These are phyloP conservation scores for Nicotiana paniculata DNA, from an alignment of 257 asterid genomes.

Conservation along the genomic window DNA sequence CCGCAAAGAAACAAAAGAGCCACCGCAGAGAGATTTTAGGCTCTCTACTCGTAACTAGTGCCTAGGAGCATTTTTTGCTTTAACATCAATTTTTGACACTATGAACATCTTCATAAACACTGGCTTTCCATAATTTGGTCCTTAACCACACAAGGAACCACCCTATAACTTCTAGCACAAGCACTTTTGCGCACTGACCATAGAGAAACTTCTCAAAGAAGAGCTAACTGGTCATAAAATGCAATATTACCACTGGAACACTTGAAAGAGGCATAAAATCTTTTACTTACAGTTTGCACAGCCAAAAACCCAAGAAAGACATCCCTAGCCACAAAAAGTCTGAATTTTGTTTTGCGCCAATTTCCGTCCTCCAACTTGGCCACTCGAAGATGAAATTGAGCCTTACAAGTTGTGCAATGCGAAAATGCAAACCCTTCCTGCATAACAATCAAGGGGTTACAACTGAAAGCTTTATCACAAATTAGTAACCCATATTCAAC, in stretches of 20 bases:
- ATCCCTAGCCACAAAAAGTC: constrained; percentile 53
- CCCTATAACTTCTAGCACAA: not conserved
- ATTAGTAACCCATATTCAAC: not conserved
- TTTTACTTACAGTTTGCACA: constrained; percentile 42
- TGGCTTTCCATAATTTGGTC: too few relatives aligned
- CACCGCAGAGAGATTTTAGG: too few relatives aligned
- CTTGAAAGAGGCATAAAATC: not conserved
- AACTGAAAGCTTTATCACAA: not conserved
- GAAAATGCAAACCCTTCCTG: constrained; percentile 62
- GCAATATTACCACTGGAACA: not conserved
- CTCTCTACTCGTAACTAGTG: too few relatives aligned
- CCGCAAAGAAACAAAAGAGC: too few relatives aligned
- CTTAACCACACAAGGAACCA: not conserved
- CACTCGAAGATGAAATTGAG: constrained; percentile 47
- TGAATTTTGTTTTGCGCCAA: constrained; percentile 43
- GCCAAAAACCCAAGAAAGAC: constrained; percentile 47
- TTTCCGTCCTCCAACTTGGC: constrained; percentile 35
- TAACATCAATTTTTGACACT: too few relatives aligned
- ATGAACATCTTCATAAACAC: too few relatives aligned
- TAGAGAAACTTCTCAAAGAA: not conserved
- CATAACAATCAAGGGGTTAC: constrained; percentile 4
- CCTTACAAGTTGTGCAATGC: constrained; percentile 57
- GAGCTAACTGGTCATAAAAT: not conserved
- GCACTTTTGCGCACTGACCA: not conserved
- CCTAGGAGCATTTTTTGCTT: too few relatives aligned